Base-by-base conservation (phyloP, 768 basidiomycete genomes). In the Tricholoma terreum region DNA sequence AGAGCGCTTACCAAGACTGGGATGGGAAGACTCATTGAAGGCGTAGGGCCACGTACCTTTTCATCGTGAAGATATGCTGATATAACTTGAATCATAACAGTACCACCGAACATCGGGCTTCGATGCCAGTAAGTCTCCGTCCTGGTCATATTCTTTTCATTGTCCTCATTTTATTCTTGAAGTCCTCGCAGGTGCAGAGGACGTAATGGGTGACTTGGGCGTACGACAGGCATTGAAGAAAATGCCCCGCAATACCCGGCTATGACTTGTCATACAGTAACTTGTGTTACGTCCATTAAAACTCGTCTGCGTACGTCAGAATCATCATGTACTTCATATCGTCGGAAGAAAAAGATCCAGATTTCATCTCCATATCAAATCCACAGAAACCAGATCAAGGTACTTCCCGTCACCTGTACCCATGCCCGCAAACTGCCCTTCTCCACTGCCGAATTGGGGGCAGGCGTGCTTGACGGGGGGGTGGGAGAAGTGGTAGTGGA, bases 21-120 rank as follows among this genome's bases (percentile, higher is more conserved):
- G 7, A 91, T 94, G 90, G 93, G 93, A 58, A 87, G 83, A 71
- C 71, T 86, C 43, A 81, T 93, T 57, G 92, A 94, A 71, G 91
- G 89, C 60, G 90, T 90, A 65, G 50, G 84, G 75, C 19, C 1
- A 19, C 34, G 0, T 24, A 21, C 38, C 21, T 60, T 55, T 46
- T 43, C 52, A 36, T 43, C 19, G 35, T 38, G 31, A 22, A 30
- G 46, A 31, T 17, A 10, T 52, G 12, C 33, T 49, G 45, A 35
- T 30, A 38, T 22, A 53, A 30, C 42, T 21, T 50, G 42, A 35
- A 40, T 30, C 30, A 11, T n/a, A 38, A n/a, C 50, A 91, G 89
- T 92, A 86, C 64, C 90, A 91, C 66, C 84, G 89, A 56, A 92
- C 90, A 2, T 88, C 89, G 11, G 84, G 87, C 3, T 93, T 90